A percentile compares a stretch with the other conserved stretches of the same genome.
Evolutionary conservation across 805 yeast species (phyloP).

Genomic region (Cyberlindnera amylophila): DNA sequence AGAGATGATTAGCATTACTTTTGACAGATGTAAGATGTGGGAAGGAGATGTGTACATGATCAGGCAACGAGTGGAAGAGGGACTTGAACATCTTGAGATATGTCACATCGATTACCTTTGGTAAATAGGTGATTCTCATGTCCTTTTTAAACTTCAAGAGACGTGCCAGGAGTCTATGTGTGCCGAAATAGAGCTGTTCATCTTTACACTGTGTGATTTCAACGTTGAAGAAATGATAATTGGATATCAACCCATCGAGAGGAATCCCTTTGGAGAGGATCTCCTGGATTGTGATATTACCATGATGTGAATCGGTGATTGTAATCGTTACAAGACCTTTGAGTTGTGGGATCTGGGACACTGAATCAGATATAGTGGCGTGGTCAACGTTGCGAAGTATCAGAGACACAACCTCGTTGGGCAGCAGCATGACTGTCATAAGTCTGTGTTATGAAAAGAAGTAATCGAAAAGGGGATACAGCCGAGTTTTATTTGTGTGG

Average conservation of each 20-base stretch:
- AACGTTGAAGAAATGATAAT: slow-evolving; percentile 18
- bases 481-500: no score
- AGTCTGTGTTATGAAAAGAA: no score
- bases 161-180: slow-evolving; percentile 14
- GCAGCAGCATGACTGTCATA: slow-evolving; percentile 7
- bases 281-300: slow-evolving; percentile 11
- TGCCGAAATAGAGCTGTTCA: slow-evolving; percentile 8
- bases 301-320: slow-evolving; percentile 6
- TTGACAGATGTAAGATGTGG: slow-evolving; percentile 16
- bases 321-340: slow-evolving; percentile 12
- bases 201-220: slow-evolving; percentile 7
- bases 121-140: slow-evolving; percentile 13
- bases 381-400: slow-evolving; percentile 5
- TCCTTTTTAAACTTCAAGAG: slow-evolving; percentile 9
- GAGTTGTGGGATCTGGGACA: slow-evolving; percentile 14
- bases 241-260: slow-evolving; percentile 9
- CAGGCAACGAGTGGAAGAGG: no score
- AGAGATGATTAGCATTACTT: slow-evolving; percentile 23
- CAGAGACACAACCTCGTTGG: slow-evolving; percentile 11
- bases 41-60: slow-evolving; percentile 2
- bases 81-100: slow-evolving; percentile 24
- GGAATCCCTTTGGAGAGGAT: slow-evolving; percentile 8
- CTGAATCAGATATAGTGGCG: slow-evolving; percentile 6
- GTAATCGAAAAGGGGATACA: no score
- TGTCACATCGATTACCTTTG: slow-evolving; percentile 16